Percentiles rank a stretch among this genome's conserved stretches.
These are phyloP conservation scores for Xylaria sp. DNA, from an alignment of 2,329 filamentous ascomycete genomes.

Conservation along the genomic window DNA sequence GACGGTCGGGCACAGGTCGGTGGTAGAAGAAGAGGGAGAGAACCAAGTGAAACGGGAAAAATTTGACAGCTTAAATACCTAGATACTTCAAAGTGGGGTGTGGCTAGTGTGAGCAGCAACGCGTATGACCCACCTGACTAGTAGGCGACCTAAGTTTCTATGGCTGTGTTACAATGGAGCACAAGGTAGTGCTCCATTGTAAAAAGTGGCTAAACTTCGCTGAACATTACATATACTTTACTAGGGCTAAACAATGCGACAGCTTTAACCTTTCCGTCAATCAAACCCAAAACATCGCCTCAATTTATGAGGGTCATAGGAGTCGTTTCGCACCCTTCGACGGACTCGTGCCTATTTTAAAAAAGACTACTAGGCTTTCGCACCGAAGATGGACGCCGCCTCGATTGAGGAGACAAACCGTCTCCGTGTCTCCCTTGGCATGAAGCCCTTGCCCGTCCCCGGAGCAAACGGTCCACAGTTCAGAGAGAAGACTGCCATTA, in stretches of 20 bases:
- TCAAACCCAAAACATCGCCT: background rate
- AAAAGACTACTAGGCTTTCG: background rate
- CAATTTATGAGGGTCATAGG: background rate
- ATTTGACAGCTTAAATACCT: conserved; percentile 39
- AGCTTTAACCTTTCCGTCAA: conserved; percentile 17
- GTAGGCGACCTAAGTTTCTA: background rate
- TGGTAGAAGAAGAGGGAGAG: conserved; percentile 55
- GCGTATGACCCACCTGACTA: background rate
- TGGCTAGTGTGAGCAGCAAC: conserved; percentile 5
- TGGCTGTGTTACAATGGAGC: background rate
- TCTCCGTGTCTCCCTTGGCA: conserved; percentile 86
- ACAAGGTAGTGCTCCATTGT: background rate
- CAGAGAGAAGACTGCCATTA: conserved; percentile 52
- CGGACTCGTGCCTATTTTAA: background rate
- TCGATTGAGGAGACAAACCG: conserved; percentile 95
- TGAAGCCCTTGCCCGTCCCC: conserved; percentile 88
- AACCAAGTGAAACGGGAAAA: conserved; percentile 46
- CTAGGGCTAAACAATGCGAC: conserved; percentile 13
- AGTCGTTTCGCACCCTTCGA: too few relatives aligned
- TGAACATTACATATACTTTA: background rate
- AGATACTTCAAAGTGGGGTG: conserved; percentile 35
- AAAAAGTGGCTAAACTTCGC: conserved; percentile 19
- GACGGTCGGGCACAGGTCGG: conserved; percentile 89
- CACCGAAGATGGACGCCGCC: conserved; percentile 67
- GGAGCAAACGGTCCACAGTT: conserved; percentile 62